Evolutionary conservation across 176 grass and related monocot genomes (phyloP), one percentile per base, ranked within the genome.

Genomic region (Oryza rufipogon): DNA sequence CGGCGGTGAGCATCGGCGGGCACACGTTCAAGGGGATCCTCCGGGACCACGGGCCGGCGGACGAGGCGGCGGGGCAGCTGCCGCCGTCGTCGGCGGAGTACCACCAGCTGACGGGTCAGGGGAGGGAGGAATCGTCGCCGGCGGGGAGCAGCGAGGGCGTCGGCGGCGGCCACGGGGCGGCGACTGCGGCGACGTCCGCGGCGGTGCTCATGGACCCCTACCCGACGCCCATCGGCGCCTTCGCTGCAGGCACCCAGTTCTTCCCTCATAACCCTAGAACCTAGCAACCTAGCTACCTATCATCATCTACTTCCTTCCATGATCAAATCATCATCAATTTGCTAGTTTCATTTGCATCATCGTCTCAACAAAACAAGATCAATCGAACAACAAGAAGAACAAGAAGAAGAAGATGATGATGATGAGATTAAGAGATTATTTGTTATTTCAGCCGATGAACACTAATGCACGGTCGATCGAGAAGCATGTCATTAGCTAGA

Each of bases 11-110:
- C 93, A 99, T 99, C 82, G 91, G 91, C 2, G 96, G 96, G 0
- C 96, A 99, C 87, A 89, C 92, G 5, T 99, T 96, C 86, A 99
- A 96, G 84, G 96, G 96, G 65, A 96, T 99, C 70, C 87, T 96
- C 52, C 85, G 92, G 3, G 87, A 99, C 85, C 93, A 99, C 39
- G 96, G 96, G n/a, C 96, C 81, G 0, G 91, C 80, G 49, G 88
- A 83, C 64, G 80, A 90, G n/a, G 84, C 74, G 38, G 74, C 68
- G 6, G 88, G 79, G 0, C 88, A 96, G 71, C 54, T 86, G 16
- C 88, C 79, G 19, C 74, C 81, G 45, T 64, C 91, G 11, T 46
- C 81, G 16, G 75, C 78, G 58, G 90, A 81, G 34, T 86, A 94
- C 83, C 90, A 92, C 73, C 87, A 94, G 81, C 77, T 89, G 48